Conservation (phyloP, 208 protist genomes). For the Leishmania tarentolae region DNA sequence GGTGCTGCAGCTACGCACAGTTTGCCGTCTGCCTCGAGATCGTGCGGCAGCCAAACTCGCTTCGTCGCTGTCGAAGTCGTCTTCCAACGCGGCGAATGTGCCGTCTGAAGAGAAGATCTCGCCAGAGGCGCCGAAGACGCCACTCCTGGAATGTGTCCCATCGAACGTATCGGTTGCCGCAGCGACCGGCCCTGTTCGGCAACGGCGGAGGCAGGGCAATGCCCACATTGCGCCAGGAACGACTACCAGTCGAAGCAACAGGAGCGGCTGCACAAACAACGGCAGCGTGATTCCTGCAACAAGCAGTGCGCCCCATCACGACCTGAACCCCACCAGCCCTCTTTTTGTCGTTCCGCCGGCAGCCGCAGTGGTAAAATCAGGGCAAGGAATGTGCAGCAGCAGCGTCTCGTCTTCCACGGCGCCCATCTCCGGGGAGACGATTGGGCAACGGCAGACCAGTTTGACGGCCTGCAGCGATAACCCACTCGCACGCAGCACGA, state of each 20-base stretch:
- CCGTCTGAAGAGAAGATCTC: background rate
- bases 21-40: constrained; percentile 5
- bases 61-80: background rate
- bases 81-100: background rate
- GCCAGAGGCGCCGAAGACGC: background rate
- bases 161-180: background rate
- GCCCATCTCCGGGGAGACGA: constrained; percentile 1
- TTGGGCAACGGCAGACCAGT: background rate
- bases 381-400: background rate
- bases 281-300: background rate
- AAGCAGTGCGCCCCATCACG: background rate
- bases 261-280: background rate
- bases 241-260: background rate
- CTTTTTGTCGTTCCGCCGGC: constrained; percentile 28
- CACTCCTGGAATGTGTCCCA: background rate
- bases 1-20: constrained; percentile 11
- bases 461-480: constrained; percentile 20
- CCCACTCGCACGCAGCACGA: constrained; percentile 21
- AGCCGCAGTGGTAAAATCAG: background rate
- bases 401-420: background rate
- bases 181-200: background rate
- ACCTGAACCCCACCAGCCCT: constrained; percentile 9
- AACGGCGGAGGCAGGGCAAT: background rate
- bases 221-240: too few relatives aligned
- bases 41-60: background rate